A percentile compares a stretch with the other conserved stretches of the same genome.
Conservation (phyloP, 2,329 filamentous ascomycete genomes). For the Monilinia polystroma region DNA sequence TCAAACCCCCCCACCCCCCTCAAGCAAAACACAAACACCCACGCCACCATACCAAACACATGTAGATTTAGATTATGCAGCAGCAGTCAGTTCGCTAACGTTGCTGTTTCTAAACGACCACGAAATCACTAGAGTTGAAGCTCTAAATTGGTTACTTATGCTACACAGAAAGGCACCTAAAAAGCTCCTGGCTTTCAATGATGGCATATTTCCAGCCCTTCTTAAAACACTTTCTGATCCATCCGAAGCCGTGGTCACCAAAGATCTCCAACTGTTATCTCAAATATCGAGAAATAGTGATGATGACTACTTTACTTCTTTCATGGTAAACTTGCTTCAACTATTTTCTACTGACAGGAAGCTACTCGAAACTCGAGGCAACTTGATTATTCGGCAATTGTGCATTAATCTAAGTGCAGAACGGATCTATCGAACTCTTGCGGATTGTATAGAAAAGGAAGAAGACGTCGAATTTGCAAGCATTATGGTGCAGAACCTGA, state of each 20-base stretch:
- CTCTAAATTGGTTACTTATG: conserved; percentile 96
- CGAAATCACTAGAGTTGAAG: conserved; percentile 90
- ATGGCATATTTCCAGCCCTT: conserved; percentile 92
- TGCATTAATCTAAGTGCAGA: conserved; percentile 92
- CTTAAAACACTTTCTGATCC: conserved; percentile 96
- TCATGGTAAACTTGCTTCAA: conserved; percentile 95
- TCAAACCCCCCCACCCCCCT: conserved; percentile 47
- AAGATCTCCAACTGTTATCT: conserved; percentile 87
- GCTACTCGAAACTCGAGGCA: conserved; percentile 86
- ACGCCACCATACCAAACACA: conserved; percentile 49
- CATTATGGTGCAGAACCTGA: conserved; percentile 99
- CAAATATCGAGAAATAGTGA: conserved; percentile 97
- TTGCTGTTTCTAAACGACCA: conserved; percentile 94
- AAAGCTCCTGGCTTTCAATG: conserved; percentile 92
- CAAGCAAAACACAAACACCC: conserved; percentile 36
- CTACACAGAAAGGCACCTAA: conserved; percentile 90
- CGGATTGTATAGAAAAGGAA: conserved; percentile 95
- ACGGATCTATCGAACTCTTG: conserved; percentile 90
- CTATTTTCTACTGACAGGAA: conserved; percentile 93
- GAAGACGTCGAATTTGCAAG: conserved; percentile 98
- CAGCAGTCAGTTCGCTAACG: conserved; percentile 89
- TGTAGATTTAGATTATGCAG: conserved; percentile 89
- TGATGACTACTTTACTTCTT: conserved; percentile 95
- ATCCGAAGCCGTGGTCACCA: conserved; percentile 91
- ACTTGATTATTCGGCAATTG: conserved; percentile 92